Percentiles rank a stretch among this genome's conserved stretches.
These are phyloP conservation scores for Microthlaspi erraticum DNA, from an alignment of 345 rosid genomes.

Conservation along the genomic window DNA sequence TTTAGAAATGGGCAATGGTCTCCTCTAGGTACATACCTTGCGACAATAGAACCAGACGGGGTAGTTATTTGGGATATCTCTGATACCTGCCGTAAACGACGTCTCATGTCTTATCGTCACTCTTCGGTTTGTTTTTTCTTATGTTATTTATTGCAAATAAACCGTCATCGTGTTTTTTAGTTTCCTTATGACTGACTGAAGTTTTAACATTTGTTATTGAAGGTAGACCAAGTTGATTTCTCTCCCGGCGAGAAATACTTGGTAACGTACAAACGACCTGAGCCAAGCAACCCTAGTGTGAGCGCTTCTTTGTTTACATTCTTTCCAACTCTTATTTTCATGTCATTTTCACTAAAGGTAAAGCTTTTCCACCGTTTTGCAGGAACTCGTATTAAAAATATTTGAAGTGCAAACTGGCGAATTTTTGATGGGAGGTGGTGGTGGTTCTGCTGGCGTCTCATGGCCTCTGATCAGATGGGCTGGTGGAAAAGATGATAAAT, in stretches of 20 bases:
- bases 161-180: no score
- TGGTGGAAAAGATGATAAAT: constrained; percentile 88
- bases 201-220: no score
- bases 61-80: no score
- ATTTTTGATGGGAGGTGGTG: constrained; percentile 88
- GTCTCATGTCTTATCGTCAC: no score
- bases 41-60: no score
- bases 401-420: constrained; percentile 92
- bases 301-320: constrained; percentile 38
- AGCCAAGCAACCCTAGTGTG: constrained; percentile 89
- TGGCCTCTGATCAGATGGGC: constrained; percentile 97
- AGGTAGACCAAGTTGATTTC: constrained; percentile 55
- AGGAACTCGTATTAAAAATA: constrained; percentile 82
- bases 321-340: not conserved
- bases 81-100: no score
- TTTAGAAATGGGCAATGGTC: no score
- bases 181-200: no score
- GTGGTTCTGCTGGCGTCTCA: constrained; percentile 66
- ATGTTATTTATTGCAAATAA: no score
- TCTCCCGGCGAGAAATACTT: constrained; percentile 92
- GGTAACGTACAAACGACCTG: constrained; percentile 91
- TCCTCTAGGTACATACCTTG: no score
- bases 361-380: constrained; percentile 27
- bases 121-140: no score
- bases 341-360: not conserved